phyloP scores from a whole-genome alignment of 1,139 yeast species.

The Candida glucosophila region DNA sequence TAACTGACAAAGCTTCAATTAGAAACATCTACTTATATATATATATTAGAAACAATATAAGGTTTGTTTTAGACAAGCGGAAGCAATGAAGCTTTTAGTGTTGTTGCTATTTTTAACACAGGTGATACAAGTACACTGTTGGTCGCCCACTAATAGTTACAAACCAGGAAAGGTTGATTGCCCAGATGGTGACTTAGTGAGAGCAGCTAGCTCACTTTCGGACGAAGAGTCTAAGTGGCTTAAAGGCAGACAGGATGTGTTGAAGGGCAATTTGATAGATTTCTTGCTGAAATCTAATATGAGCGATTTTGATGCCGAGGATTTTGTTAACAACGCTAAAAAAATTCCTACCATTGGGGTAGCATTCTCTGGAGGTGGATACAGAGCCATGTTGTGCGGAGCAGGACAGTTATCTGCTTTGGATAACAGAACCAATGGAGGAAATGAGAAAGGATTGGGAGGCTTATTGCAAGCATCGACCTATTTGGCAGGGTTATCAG shows the following conservation, averaged over 20 bases:
- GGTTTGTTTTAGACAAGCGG: background rate
- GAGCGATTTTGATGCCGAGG: constrained; percentile 52
- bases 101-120: background rate
- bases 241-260: constrained; percentile 42
- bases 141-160: constrained; percentile 59
- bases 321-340: constrained; percentile 32
- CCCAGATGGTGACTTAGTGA: constrained; percentile 27
- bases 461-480: constrained; percentile 70
- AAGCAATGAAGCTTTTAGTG: background rate
- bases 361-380: constrained; percentile 41
- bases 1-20: too few relatives aligned
- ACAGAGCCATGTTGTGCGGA: constrained; percentile 38
- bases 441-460: constrained; percentile 51
- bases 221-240: constrained; percentile 36
- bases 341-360: constrained; percentile 31
- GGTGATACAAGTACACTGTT: constrained; percentile 18
- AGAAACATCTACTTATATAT: background rate
- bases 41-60: background rate
- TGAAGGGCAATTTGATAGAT: constrained; percentile 47
- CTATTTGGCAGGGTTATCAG: constrained; percentile 73
- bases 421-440: constrained; percentile 19
- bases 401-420: constrained; percentile 37
- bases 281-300: constrained; percentile 56
- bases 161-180: constrained; percentile 61
- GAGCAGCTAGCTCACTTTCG: constrained; percentile 24